phyloP scores from a whole-genome alignment of 805 yeast species.

The Danielia oregonensis region DNA sequence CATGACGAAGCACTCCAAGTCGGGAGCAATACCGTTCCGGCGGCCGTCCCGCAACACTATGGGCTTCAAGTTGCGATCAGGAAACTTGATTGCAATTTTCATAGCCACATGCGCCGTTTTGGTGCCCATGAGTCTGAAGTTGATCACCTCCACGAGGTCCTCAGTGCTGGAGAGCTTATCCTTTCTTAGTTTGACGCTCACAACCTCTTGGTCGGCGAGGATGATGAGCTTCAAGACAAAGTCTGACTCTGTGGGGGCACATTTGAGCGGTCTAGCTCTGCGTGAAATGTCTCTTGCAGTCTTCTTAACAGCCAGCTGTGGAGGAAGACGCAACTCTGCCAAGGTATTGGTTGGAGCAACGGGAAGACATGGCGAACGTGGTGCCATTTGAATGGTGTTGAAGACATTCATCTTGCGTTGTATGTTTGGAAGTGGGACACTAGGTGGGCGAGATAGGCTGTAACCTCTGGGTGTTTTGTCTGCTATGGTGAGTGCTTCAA shows the following conservation, averaged over 20 bases:
- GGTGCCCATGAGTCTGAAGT: conserved; percentile 8
- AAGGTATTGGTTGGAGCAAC: too few species aligned
- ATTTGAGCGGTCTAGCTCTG: too few species aligned
- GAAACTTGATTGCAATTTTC: conserved; percentile 9
- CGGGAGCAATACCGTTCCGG: conserved; percentile 1
- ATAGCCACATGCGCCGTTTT: conserved; percentile 7
- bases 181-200: conserved; percentile 14
- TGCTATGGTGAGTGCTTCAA: too few species aligned
- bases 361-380: too few species aligned
- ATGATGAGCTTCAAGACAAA: conserved; percentile 15
- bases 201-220: conserved; percentile 13
- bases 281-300: background rate
- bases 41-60: conserved; percentile 9
- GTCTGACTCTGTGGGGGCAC: background rate
- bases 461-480: too few species aligned
- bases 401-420: too few species aligned
- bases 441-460: too few species aligned
- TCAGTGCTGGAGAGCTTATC: conserved; percentile 10
- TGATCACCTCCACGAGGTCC: conserved; percentile 13
- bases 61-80: conserved; percentile 8
- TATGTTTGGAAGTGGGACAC: too few species aligned
- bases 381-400: too few species aligned
- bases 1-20: conserved; percentile 13
- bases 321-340: too few species aligned
- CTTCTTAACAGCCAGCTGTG: too few species aligned